Evolutionary conservation across 495 filamentous ascomycete genomes (phyloP).

Genomic region (Glutinoglossum americanum): DNA sequence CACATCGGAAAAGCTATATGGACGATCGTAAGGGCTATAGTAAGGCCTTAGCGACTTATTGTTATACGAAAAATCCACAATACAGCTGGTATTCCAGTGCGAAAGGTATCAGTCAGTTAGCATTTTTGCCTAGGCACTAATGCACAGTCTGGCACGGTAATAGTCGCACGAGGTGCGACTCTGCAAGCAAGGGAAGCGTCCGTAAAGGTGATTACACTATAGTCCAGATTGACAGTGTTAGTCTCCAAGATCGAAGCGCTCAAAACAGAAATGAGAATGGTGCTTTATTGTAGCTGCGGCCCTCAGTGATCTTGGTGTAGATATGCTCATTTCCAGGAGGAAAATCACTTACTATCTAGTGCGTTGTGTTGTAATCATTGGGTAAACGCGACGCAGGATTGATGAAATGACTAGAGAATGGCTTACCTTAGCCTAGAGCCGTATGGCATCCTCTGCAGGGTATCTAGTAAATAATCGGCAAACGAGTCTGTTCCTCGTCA

Average conservation of each 20-base stretch:
- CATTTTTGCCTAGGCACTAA: too few relatives aligned
- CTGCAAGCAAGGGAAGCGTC: too few relatives aligned
- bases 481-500: background rate
- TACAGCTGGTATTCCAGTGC: too few relatives aligned
- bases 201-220: too few relatives aligned
- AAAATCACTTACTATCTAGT: constrained; percentile 69
- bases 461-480: background rate
- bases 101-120: too few relatives aligned
- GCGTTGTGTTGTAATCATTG: constrained; percentile 58
- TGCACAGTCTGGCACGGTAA: too few relatives aligned
- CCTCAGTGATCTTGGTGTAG: constrained; percentile 81
- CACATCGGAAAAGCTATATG: too few relatives aligned
- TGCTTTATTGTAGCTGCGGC: background rate
- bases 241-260: background rate
- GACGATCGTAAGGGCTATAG: too few relatives aligned
- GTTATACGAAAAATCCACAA: too few relatives aligned
- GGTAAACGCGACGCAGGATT: constrained; percentile 11
- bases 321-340: constrained; percentile 32
- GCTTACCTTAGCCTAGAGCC: background rate
- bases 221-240: background rate
- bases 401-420: background rate
- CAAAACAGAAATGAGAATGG: background rate
- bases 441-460: background rate
- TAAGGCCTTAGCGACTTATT: too few relatives aligned
- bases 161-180: too few relatives aligned